A percentile compares a stretch with the other conserved stretches of the same genome.
Conservation (phyloP, 306 rosid species). For the Hippophae rhamnoides region DNA sequence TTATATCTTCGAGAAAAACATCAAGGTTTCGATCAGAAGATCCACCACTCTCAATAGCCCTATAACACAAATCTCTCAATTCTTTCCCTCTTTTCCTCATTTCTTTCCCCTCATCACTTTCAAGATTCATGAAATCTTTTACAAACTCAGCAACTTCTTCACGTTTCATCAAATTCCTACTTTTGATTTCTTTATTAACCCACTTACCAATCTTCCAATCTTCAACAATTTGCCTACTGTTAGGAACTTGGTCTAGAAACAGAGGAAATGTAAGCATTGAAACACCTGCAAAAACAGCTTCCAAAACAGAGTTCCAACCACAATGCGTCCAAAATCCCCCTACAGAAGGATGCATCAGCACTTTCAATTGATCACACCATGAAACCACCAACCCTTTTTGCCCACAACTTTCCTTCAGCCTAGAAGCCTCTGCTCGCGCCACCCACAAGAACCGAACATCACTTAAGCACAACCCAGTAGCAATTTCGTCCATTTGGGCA, state of each 20-base stretch:
- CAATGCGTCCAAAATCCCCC: constrained; percentile 35
- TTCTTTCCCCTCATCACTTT: constrained; percentile 21
- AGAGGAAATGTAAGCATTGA: constrained; percentile 31
- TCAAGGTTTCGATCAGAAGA: constrained; percentile 29
- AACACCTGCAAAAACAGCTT: constrained; percentile 30
- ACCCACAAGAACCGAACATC: constrained; percentile 30
- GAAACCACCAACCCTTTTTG: constrained; percentile 21
- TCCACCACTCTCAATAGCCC: constrained; percentile 23
- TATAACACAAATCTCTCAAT: constrained; percentile 7
- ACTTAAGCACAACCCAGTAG: constrained; percentile 19
- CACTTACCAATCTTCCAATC: constrained; percentile 24
- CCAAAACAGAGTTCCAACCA: constrained; percentile 34
- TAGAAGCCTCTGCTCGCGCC: constrained; percentile 16
- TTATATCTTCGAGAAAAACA: constrained; percentile 30
- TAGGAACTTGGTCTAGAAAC: constrained; percentile 20
- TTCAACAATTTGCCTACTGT: constrained; percentile 26
- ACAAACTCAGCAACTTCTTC: constrained; percentile 29
- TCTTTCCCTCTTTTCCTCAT: constrained; percentile 24
- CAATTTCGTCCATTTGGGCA: constrained; percentile 32
- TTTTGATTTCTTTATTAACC: constrained; percentile 4
- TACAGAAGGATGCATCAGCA: constrained; percentile 29
- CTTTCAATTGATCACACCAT: constrained; percentile 40
- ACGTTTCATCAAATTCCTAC: constrained; percentile 9
- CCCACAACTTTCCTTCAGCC: constrained; percentile 16
- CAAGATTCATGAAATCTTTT: constrained; percentile 27